Percentiles rank a stretch among this genome's conserved stretches.
Conservation (phyloP, 2,329 filamentous ascomycete species). For the Gnomoniopsis smithogilvyi region DNA sequence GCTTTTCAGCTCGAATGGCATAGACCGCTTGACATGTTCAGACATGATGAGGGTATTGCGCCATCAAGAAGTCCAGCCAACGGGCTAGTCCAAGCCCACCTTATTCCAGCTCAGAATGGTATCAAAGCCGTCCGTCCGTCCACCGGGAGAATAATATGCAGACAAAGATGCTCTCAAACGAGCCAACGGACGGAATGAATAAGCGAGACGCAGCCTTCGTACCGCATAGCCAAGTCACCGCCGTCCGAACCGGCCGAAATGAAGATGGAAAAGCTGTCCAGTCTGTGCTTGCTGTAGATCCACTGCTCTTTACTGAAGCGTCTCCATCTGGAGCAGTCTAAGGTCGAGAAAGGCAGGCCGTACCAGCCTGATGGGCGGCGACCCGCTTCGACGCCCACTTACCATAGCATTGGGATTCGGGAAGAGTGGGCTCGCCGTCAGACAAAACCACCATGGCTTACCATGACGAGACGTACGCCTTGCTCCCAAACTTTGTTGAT, state of each 20-base stretch:
- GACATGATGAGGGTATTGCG: not conserved
- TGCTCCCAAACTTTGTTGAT: not conserved
- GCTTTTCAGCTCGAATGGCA: not conserved
- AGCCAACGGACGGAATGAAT: not conserved
- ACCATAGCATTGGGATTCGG: conserved; percentile 2
- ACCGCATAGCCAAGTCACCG: not conserved
- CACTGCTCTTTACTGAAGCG: not conserved
- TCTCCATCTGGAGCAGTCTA: not conserved
- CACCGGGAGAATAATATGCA: not conserved
- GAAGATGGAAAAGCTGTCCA: not conserved
- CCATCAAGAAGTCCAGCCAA: not conserved
- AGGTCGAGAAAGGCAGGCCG: conserved; percentile 8
- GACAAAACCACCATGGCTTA: not conserved
- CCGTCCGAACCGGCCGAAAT: not conserved
- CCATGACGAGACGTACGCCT: not conserved
- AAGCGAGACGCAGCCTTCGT: not conserved
- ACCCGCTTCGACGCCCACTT: not conserved
- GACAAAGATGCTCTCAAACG: not conserved
- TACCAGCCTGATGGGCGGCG: conserved; percentile 3
- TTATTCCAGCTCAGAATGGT: not conserved
- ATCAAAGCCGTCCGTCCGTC: not conserved
- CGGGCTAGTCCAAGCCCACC: not conserved
- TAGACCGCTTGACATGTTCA: not conserved
- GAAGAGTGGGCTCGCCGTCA: not conserved
- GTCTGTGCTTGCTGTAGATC: not conserved